Evolutionary conservation across 2,329 filamentous ascomycete genomes (phyloP), one percentile per base, ranked within the genome.

Genomic region (Trichophyton mentagrophytes): DNA sequence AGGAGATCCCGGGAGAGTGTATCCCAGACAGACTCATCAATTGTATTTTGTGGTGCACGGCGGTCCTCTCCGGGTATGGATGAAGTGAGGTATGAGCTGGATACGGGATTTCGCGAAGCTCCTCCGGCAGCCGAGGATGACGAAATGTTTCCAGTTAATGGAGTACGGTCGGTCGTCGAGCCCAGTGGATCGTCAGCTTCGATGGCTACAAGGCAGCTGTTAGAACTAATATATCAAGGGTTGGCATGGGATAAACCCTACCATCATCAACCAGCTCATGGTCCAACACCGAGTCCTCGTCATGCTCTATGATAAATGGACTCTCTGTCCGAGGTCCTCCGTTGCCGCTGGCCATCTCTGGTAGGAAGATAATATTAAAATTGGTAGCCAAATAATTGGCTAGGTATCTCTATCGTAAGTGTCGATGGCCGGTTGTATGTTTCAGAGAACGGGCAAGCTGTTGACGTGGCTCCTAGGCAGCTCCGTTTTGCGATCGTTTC

Each of bases 11-110:
- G 87, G 59, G 88, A 89, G 63, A 99, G 79, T n/a, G 93, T 99
- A 49, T 92, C 89, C 93, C 93, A 99, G 46, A 99, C 93, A 1
- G 85, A 86, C 77, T 99, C 93, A 74, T 99, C 93, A 73, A 99
- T 95, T 53, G 93, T 99, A 76, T 95, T 95, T 66, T 87, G 85
- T 6, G 90, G 84, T 15, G 93, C 91, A 65, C 87, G 83, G 60
- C 93, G 88, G 77, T 99, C 93, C 74, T 97, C 92, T 66, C 93
- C 93, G 1, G 87, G 87, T 70, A 99, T 95, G 62, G 85, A 85
- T 22, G 89, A 93, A 27, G 90, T 96, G 67, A 96, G 82, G 74
- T 92, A 95, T 69, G 81, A 85, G 72, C 92, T 85, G 68, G 90
- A 85, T 62, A 89, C 80, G 44, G 55, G 47, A 42, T 25, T 27